These are phyloP conservation scores for Anthostomella pinea DNA, from an alignment of 2,329 filamentous ascomycete genomes.

Conservation along the genomic window DNA sequence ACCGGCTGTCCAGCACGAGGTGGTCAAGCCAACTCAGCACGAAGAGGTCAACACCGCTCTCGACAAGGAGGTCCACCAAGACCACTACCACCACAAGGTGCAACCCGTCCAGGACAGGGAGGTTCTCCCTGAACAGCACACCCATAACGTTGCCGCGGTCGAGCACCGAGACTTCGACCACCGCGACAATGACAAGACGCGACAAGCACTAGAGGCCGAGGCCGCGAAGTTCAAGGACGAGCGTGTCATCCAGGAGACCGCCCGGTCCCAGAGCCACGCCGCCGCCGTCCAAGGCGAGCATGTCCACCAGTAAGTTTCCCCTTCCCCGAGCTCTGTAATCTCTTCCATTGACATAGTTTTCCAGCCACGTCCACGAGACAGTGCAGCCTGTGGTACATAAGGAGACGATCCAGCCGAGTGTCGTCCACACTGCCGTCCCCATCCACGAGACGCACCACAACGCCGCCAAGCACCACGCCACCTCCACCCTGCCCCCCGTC, in stretches of 20 bases:
- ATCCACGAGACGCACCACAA: slow-evolving; percentile 72
- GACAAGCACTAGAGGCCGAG: slow-evolving; percentile 50
- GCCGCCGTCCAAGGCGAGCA: slow-evolving; percentile 58
- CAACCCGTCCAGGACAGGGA: slow-evolving; percentile 52
- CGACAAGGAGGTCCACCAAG: slow-evolving; percentile 68
- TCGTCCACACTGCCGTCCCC: slow-evolving; percentile 69
- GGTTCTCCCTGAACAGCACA: slow-evolving; percentile 57
- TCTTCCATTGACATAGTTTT: background rate
- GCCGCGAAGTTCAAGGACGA: slow-evolving; percentile 52
- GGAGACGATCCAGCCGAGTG: slow-evolving; percentile 63
- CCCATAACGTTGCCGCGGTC: slow-evolving; percentile 55
- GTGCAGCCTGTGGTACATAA: slow-evolving; percentile 71
- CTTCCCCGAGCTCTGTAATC: background rate
- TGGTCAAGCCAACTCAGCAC: slow-evolving; percentile 56
- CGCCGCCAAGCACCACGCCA: slow-evolving; percentile 61
- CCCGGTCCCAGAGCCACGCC: slow-evolving; percentile 45
- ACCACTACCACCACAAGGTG: slow-evolving; percentile 68
- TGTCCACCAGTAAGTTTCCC: slow-evolving; percentile 48
- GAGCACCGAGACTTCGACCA: slow-evolving; percentile 62
- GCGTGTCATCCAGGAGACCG: slow-evolving; percentile 43
- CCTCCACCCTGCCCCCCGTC: slow-evolving; percentile 62
- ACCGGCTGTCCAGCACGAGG: slow-evolving; percentile 59
- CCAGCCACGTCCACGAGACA: slow-evolving; percentile 59
- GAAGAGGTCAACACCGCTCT: slow-evolving; percentile 61
- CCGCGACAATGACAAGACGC: slow-evolving; percentile 49